These are phyloP conservation scores for Aspergillus latus DNA, from an alignment of 2,329 filamentous ascomycete genomes.

Conservation along the genomic window DNA sequence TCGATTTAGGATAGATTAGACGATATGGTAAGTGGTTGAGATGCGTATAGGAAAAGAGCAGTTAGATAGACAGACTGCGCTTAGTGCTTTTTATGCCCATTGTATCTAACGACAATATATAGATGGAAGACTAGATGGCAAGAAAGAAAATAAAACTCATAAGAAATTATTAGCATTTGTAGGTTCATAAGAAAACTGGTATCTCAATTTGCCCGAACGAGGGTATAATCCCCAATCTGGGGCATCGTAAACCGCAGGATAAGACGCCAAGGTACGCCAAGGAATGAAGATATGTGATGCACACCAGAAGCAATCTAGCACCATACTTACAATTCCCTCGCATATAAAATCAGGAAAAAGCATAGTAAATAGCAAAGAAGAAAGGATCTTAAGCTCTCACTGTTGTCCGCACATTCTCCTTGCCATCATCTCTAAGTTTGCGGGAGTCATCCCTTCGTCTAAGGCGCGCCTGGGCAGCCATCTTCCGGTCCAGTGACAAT, in stretches of 20 bases:
- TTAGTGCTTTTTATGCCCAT: not conserved
- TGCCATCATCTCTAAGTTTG: conserved; percentile 29
- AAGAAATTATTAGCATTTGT: not conserved
- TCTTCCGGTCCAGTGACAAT: conserved; percentile 34
- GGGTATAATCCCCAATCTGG: too few species aligned
- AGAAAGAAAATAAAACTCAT: not conserved
- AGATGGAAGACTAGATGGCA: not conserved
- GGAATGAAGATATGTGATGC: not conserved
- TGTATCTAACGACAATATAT: not conserved
- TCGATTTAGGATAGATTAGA: not conserved
- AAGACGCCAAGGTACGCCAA: not conserved
- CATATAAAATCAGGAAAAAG: not conserved
- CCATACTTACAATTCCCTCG: not conserved
- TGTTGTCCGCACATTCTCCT: conserved; percentile 31
- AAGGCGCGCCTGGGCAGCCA: conserved; percentile 38
- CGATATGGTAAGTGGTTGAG: not conserved
- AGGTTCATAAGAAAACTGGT: not conserved
- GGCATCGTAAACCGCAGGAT: not conserved
- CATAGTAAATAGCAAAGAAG: not conserved
- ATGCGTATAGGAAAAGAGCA: not conserved
- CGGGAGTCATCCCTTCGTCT: conserved; percentile 30
- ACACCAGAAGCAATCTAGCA: not conserved
- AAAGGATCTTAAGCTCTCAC: conserved; percentile 8
- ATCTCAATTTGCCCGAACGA: not conserved
- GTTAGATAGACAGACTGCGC: not conserved